Conservation (phyloP, 1,139 yeast genomes). For the Meyerozyma sp. region DNA sequence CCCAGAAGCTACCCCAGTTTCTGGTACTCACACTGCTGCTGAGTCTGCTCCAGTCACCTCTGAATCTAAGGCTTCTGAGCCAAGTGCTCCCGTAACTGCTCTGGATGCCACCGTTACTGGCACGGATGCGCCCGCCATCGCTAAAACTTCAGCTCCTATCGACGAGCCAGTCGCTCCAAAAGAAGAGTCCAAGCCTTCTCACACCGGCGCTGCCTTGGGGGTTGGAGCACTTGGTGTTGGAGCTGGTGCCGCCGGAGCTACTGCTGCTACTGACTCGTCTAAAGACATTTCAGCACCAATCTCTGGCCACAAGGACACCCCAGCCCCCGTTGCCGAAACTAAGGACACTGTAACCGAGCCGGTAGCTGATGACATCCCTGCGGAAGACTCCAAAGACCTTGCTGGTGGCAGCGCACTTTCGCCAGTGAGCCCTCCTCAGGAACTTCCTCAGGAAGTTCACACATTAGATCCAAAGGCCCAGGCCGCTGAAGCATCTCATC, state of each 20-base stretch:
- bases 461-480: slow-evolving; percentile 1
- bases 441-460: not conserved
- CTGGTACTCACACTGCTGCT: not conserved
- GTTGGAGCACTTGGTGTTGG: slow-evolving; percentile 3
- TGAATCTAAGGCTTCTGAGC: slow-evolving; percentile 5
- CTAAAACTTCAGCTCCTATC: not conserved
- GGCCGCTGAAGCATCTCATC: slow-evolving; percentile 3
- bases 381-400: not conserved
- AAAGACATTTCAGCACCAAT: slow-evolving; percentile 1
- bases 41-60: slow-evolving; percentile 3
- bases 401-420: slow-evolving; percentile 3
- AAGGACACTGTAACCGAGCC: slow-evolving; percentile 7
- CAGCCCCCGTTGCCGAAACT: not conserved
- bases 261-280: not conserved
- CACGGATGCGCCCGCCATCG: not conserved
- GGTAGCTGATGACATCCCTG: slow-evolving; percentile 11
- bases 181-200: not conserved
- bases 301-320: not conserved
- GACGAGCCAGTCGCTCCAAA: slow-evolving; percentile 3
- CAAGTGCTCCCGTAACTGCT: slow-evolving; percentile 2
- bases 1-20: slow-evolving; percentile 3
- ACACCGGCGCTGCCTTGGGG: slow-evolving; percentile 4
- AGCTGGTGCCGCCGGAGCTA: not conserved
- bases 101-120: not conserved
- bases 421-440: not conserved